Evolutionary conservation across 768 basidiomycete genomes (phyloP).

Genomic region (Suillus sp.): DNA sequence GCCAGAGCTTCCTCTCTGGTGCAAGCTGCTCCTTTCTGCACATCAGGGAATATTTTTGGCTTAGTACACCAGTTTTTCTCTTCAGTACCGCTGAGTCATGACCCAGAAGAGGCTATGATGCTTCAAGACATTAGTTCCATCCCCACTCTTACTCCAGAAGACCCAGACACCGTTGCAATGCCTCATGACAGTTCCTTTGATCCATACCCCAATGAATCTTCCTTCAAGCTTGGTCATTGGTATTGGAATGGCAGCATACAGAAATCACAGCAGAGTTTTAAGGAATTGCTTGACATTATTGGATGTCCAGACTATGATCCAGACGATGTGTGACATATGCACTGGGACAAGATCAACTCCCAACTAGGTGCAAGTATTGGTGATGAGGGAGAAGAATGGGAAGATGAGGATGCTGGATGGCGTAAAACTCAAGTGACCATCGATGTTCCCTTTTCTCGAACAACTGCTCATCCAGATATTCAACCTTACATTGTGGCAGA

Average conservation of each 20-base stretch:
- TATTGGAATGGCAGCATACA: constrained; percentile 22
- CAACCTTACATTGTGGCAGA: constrained; percentile 1
- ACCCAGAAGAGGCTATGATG: background rate
- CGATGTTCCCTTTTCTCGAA: constrained; percentile 17
- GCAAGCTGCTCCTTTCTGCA: background rate
- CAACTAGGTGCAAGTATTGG: background rate
- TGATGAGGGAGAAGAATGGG: constrained; percentile 8
- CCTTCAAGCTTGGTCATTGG: constrained; percentile 23
- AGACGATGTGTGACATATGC: constrained; percentile 1
- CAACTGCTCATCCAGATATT: constrained; percentile 5
- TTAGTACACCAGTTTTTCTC: background rate
- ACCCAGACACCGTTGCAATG: background rate
- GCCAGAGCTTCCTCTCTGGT: background rate
- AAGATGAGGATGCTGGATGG: constrained; percentile 22
- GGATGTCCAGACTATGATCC: constrained; percentile 9
- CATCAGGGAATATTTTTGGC: constrained; percentile 5
- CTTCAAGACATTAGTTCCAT: constrained; percentile 14
- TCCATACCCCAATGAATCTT: constrained; percentile 20
- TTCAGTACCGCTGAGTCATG: background rate
- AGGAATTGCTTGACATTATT: constrained; percentile 11
- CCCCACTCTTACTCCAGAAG: background rate
- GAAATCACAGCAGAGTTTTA: constrained; percentile 14
- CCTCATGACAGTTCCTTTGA: background rate
- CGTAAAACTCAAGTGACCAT: constrained; percentile 13
- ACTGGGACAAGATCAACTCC: constrained; percentile 5